Percentiles rank a stretch among this genome's conserved stretches.
These are phyloP conservation scores for Antarctomyces pellizariae DNA, from an alignment of 495 filamentous ascomycete species.

Conservation along the genomic window DNA sequence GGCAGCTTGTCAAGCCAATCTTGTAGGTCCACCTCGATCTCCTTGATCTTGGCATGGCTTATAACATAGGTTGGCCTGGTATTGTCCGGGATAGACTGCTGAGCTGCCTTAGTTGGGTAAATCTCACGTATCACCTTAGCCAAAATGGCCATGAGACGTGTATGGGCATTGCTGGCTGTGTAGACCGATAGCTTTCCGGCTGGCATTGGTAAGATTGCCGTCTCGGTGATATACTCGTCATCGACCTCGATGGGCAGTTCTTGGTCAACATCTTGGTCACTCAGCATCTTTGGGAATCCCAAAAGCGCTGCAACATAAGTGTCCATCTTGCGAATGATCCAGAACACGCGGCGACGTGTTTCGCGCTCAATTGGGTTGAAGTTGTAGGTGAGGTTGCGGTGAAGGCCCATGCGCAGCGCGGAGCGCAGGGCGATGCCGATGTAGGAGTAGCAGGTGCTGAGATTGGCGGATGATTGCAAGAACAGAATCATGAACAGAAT, in stretches of 20 bases:
- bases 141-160: constrained; percentile 49
- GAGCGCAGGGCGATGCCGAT: constrained; percentile 77
- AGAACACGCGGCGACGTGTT: constrained; percentile 66
- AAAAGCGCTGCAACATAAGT: constrained; percentile 78
- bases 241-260: constrained; percentile 68
- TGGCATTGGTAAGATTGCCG: constrained; percentile 50
- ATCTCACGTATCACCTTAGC: constrained; percentile 72
- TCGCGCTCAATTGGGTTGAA: constrained; percentile 75
- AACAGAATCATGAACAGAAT: constrained; percentile 87
- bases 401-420: constrained; percentile 65
- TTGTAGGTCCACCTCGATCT: constrained; percentile 72
- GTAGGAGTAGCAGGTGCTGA: constrained; percentile 86
- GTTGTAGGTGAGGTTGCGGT: constrained; percentile 47
- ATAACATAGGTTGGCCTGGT: constrained; percentile 41
- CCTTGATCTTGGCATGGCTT: constrained; percentile 67
- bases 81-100: constrained; percentile 26
- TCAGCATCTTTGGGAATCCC: constrained; percentile 65
- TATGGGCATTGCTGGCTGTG: constrained; percentile 69
- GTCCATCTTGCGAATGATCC: constrained; percentile 81
- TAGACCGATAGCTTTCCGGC: constrained; percentile 52
- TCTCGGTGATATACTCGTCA: constrained; percentile 69
- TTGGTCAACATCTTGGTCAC: constrained; percentile 81
- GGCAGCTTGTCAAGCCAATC: constrained; percentile 68
- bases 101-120: constrained; percentile 62
- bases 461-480: constrained; percentile 69